Evolutionary conservation across 1,284 basidiomycete species (phyloP).

Genomic region (Bjerkandera adusta): DNA sequence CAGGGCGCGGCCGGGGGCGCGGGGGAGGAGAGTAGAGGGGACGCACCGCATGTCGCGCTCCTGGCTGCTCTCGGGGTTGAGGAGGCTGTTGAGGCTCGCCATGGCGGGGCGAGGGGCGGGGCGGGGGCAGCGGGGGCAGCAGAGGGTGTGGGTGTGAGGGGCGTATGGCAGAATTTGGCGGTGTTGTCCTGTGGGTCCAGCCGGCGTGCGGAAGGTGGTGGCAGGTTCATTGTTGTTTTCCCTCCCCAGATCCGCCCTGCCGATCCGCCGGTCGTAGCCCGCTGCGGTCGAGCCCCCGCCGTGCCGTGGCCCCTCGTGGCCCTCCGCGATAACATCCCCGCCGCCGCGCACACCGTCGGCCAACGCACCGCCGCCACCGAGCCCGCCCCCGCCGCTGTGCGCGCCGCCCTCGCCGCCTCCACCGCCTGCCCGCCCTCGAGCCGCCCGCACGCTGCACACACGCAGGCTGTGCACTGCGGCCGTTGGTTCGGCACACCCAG

Average conservation of each 20-base stretch:
- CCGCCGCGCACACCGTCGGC: constrained; percentile 1
- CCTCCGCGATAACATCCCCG: neutral
- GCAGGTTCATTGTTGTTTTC: constrained; percentile 28
- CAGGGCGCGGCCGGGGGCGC: constrained; percentile 3
- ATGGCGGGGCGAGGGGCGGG: constrained; percentile 19
- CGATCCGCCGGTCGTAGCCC: constrained; percentile 12
- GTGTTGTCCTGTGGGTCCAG: constrained; percentile 37
- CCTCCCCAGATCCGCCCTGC: constrained; percentile 18
- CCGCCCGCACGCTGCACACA: neutral
- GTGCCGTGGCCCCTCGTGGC: constrained; percentile 4
- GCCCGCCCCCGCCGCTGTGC: no score
- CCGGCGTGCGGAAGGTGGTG: constrained; percentile 22
- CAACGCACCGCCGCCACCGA: neutral
- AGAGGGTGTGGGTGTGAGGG: constrained; percentile 17
- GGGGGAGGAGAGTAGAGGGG: constrained; percentile 12
- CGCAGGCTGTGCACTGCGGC: neutral
- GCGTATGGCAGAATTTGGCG: constrained; percentile 30
- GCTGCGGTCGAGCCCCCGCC: neutral
- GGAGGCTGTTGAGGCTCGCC: constrained; percentile 35
- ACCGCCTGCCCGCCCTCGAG: neutral
- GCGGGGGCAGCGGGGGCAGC: constrained; percentile 16
- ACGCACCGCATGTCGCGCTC: constrained; percentile 27
- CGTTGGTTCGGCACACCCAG: constrained; percentile 14
- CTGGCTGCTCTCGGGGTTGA: constrained; percentile 32
- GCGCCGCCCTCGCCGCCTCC: neutral